phyloP scores from a whole-genome alignment of 2,329 filamentous ascomycete species.

The Sporothrix sp. region DNA sequence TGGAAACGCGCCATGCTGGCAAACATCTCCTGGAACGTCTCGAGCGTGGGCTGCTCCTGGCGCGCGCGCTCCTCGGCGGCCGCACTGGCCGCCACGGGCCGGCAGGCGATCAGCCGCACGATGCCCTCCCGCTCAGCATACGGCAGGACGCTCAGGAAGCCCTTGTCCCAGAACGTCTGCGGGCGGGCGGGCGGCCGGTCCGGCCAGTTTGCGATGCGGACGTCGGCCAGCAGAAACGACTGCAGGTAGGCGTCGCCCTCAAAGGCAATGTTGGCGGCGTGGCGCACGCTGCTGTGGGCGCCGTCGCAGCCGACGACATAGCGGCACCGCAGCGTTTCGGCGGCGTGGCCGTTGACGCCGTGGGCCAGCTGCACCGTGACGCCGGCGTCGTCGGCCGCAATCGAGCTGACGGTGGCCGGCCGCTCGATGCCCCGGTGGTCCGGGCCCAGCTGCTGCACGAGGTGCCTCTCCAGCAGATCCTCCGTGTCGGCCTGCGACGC shows the following conservation, averaged over 20 bases:
- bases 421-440: conserved; percentile 30
- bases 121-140: conserved; percentile 18
- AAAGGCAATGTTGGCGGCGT: conserved; percentile 29
- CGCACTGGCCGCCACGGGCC: conserved; percentile 1
- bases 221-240: conserved; percentile 36
- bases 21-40: conserved; percentile 4
- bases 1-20: conserved; percentile 5
- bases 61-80: not conserved
- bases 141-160: conserved; percentile 30
- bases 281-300: conserved; percentile 34
- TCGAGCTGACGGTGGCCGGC: conserved; percentile 15
- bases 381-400: conserved; percentile 16
- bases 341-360: conserved; percentile 8
- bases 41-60: conserved; percentile 1
- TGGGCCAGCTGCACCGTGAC: conserved; percentile 18
- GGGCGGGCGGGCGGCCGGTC: conserved; percentile 14
- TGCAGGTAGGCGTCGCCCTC: conserved; percentile 35
- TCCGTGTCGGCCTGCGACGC: conserved; percentile 22
- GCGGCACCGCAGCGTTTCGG: conserved; percentile 22
- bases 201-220: conserved; percentile 22
- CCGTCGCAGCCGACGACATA: conserved; percentile 41
- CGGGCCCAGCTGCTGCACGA: conserved; percentile 18
- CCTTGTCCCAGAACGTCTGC: conserved; percentile 22
- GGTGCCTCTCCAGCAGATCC: conserved; percentile 29
- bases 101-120: conserved; percentile 14